Evolutionary conservation across 2,329 filamentous ascomycete genomes (phyloP), one percentile per base, ranked within the genome.

Genomic region (Penicillium rolfsii): DNA sequence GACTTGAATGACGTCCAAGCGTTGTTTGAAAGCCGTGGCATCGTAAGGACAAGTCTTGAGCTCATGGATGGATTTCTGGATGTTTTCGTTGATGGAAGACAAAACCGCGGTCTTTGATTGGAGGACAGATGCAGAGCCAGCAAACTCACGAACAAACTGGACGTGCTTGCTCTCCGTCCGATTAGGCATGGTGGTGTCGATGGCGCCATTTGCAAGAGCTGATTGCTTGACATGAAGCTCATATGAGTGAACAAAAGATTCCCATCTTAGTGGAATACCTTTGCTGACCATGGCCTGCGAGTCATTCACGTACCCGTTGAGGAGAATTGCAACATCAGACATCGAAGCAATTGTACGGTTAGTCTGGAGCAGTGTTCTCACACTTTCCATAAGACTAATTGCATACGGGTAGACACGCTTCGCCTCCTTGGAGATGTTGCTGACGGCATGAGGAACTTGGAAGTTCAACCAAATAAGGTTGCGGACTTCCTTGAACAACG

Each of bases 361-460:
- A 0, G 93, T 97, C 77, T 98, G 94, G 1, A 92, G 86, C 65
- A 96, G 89, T 0, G 93, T 98, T 60, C 93, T 87, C n/a, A 98
- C 92, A 71, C 93, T 98, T 79, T 99, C 95, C 93, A 99, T 99
- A 67, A 99, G 80, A 73, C 93, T 98, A 66, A 99, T 93, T 26
- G 96, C 95, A 72, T 96, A 99, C 0, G 95, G 95, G 70, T 99
- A 99, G 4, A 99, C 95, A 56, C 95, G 87, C 79, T 97, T 97
- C n/a, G 95, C 96, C 75, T 99, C 95, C 77, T 98, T 99, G 0
- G 96, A 96, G 57, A 97, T 92, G 65, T 92, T 98, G 77, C 90
- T 96, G 72, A 99, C 92, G 14, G 91, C 88, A 76, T 99, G 95
- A 8, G 96, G 96, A 26, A 99, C 91, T 59, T 91, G 89, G 75